Conservation (phyloP, 1,284 basidiomycete species). For the Amylostereum areolatum region DNA sequence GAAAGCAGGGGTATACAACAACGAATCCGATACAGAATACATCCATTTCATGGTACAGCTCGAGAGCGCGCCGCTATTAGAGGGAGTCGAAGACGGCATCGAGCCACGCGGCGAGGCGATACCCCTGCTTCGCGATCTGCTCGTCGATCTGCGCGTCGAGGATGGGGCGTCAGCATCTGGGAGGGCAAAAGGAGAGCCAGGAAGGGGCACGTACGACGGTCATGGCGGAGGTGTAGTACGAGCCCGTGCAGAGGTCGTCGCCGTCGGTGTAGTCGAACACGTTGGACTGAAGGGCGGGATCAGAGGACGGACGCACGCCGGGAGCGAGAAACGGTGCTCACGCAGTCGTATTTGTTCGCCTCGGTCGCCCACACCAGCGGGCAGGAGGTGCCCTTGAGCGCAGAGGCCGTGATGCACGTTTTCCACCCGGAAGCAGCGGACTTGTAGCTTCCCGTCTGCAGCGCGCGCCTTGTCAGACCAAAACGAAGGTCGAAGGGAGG, state of each 20-base stretch:
- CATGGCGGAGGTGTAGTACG: conserved; percentile 40
- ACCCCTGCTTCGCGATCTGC: conserved; percentile 52
- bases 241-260: conserved; percentile 41
- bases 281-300: conserved; percentile 28
- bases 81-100: conserved; percentile 39
- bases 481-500: no score
- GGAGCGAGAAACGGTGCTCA: conserved; percentile 20
- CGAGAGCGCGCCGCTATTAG: no score
- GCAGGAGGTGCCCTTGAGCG: conserved; percentile 28
- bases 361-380: conserved; percentile 48
- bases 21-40: no score
- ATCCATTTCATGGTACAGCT: no score
- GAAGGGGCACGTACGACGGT: conserved; percentile 34
- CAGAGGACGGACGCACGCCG: neutral
- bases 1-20: no score
- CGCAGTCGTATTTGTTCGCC: conserved; percentile 46
- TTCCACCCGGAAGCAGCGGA: conserved; percentile 37
- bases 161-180: neutral
- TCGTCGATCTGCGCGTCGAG: conserved; percentile 35
- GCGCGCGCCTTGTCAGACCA: neutral
- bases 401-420: conserved; percentile 36
- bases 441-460: conserved; percentile 33
- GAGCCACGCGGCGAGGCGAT: conserved; percentile 48
- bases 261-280: conserved; percentile 40
- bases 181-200: neutral